These are phyloP conservation scores for Halophytophthora polymorphica DNA, from an alignment of 352 stramenopile species.

Conservation along the genomic window DNA sequence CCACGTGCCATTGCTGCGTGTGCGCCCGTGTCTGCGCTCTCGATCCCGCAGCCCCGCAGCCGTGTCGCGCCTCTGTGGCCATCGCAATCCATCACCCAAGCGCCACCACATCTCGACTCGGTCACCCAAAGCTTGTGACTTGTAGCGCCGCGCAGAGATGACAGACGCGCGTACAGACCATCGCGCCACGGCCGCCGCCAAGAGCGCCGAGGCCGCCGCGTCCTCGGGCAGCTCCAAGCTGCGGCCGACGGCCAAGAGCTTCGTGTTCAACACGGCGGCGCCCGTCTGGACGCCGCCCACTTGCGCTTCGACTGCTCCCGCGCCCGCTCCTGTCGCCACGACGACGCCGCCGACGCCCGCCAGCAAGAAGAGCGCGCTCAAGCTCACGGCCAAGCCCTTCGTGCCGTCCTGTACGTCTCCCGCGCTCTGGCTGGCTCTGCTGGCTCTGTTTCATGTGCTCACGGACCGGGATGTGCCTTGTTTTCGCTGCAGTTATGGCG, in stretches of 20 bases:
- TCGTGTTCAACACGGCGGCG: constrained; percentile 60
- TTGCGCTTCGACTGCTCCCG: constrained; percentile 3
- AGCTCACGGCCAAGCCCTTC: constrained; percentile 57
- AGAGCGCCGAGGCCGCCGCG: constrained; percentile 10
- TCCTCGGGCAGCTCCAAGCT: constrained; percentile 43
- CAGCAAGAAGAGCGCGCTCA: constrained; percentile 37
- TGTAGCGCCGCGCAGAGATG: no score
- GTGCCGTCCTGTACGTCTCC: constrained; percentile 52
- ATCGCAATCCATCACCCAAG: neutral
- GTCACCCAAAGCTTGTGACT: constrained; percentile 1
- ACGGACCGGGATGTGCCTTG: constrained; percentile 1
- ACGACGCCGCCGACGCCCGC: no score
- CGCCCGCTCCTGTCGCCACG: constrained; percentile 6
- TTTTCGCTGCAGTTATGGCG: constrained; percentile 29
- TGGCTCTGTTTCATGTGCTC: no score
- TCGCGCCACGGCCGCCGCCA: constrained; percentile 16
- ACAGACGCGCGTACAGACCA: constrained; percentile 21
- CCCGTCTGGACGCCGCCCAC: constrained; percentile 44
- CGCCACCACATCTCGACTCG: neutral
- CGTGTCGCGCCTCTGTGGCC: neutral
- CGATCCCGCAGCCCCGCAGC: neutral
- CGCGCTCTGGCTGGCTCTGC: no score
- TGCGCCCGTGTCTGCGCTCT: constrained; percentile 11
- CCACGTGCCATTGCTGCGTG: no score
- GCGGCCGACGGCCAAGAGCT: constrained; percentile 54